These are phyloP conservation scores for Aeminium ludgeri DNA, from an alignment of 495 filamentous ascomycete genomes.

Conservation along the genomic window DNA sequence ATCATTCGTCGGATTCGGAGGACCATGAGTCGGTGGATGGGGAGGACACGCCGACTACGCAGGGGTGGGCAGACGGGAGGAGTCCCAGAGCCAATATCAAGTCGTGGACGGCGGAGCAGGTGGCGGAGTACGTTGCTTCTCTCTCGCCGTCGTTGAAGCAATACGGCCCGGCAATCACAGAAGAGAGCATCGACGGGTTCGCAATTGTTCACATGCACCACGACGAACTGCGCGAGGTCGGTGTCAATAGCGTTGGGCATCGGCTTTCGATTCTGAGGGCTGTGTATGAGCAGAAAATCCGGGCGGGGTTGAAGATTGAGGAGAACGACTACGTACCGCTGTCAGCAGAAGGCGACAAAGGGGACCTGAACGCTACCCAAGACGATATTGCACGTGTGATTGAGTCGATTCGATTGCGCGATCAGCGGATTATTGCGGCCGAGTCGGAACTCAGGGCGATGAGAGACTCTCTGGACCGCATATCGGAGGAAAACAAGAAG, in stretches of 20 bases:
- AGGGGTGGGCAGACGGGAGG: slow-evolving; percentile 46
- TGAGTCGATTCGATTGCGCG: slow-evolving; percentile 66
- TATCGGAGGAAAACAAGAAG: slow-evolving; percentile 60
- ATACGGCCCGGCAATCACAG: slow-evolving; percentile 30
- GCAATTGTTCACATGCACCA: slow-evolving; percentile 77
- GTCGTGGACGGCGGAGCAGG: slow-evolving; percentile 79
- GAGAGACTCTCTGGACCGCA: slow-evolving; percentile 26
- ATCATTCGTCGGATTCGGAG: slow-evolving; percentile 45
- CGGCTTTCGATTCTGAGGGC: slow-evolving; percentile 85
- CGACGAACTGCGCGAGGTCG: slow-evolving; percentile 88
- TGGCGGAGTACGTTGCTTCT: slow-evolving; percentile 55
- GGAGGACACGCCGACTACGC: slow-evolving; percentile 78
- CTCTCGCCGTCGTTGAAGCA: slow-evolving; percentile 15
- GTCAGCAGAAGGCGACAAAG: slow-evolving; percentile 80
- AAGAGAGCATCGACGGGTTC: slow-evolving; percentile 87
- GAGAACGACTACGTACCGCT: slow-evolving; percentile 80
- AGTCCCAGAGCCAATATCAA: slow-evolving; percentile 65
- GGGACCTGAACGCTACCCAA: slow-evolving; percentile 70
- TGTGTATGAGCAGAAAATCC: slow-evolving; percentile 88
- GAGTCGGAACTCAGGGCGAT: slow-evolving; percentile 68
- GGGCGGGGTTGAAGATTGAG: slow-evolving; percentile 78
- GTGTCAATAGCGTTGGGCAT: slow-evolving; percentile 79
- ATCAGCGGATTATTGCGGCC: slow-evolving; percentile 64
- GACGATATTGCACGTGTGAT: slow-evolving; percentile 83
- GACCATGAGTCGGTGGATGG: slow-evolving; percentile 9